Evolutionary conservation across 1,284 basidiomycete genomes (phyloP).

Genomic region (Naganishia sp.): DNA sequence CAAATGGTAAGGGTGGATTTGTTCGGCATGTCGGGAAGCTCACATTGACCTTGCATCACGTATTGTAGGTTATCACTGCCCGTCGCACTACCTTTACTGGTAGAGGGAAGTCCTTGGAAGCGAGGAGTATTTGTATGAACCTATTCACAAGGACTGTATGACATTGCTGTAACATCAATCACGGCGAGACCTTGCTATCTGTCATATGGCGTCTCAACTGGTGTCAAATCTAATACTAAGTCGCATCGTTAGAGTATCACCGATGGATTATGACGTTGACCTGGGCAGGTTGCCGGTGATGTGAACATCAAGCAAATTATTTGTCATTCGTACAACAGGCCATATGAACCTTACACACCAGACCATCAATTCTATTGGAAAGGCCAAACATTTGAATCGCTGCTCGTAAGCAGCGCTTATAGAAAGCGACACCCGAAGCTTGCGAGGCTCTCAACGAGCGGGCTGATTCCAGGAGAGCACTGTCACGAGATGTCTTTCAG

Average conservation of each 20-base stretch:
- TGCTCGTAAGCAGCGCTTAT: neutral
- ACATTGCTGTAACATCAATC: too few species aligned
- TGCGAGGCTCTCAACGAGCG: neutral
- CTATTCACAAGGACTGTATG: too few species aligned
- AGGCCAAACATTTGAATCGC: neutral
- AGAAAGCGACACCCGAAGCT: neutral
- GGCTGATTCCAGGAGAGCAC: slow-evolving; percentile 29
- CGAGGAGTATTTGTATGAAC: too few species aligned
- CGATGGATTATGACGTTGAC: too few species aligned
- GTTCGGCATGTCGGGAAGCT: slow-evolving; percentile 28
- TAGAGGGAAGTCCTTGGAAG: slow-evolving; percentile 32
- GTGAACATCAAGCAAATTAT: too few species aligned
- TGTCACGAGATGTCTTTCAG: neutral
- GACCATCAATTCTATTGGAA: too few species aligned
- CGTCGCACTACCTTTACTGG: slow-evolving; percentile 56
- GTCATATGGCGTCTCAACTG: too few species aligned
- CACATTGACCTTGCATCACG: neutral
- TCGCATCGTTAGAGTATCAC: too few species aligned
- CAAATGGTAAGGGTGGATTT: slow-evolving; percentile 38
- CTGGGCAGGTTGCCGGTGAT: too few species aligned
- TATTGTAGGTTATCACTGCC: slow-evolving; percentile 54
- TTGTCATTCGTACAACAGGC: slow-evolving; percentile 1
- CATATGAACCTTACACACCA: neutral
- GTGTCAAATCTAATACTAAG: too few species aligned
- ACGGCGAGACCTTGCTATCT: too few species aligned